phyloP scores from a whole-genome alignment of 1,139 yeast genomes.

The Saccharomycopsis hybrid region DNA sequence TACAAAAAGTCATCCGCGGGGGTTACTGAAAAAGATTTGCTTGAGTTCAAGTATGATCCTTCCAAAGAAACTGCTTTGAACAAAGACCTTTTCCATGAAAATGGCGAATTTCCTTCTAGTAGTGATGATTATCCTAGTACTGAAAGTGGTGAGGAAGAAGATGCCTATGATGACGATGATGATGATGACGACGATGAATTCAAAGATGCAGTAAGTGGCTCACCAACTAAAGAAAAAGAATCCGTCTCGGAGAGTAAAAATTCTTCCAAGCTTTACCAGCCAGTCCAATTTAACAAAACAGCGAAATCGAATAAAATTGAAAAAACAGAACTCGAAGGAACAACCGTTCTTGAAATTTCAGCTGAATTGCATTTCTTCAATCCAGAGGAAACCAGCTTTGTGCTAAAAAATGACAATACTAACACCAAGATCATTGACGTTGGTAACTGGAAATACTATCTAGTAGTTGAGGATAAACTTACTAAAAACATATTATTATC shows the following conservation, averaged over 20 bases:
- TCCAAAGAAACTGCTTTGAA: slow-evolving; percentile 5
- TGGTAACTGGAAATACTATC: slow-evolving; percentile 47
- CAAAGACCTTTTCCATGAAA: background rate
- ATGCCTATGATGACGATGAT: slow-evolving; percentile 24
- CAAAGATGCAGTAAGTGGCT: slow-evolving; percentile 31
- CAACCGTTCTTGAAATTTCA: too few relatives aligned
- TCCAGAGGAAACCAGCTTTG: slow-evolving; percentile 44
- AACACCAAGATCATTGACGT: slow-evolving; percentile 38
- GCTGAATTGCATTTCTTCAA: slow-evolving; percentile 55
- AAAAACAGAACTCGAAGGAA: too few relatives aligned
- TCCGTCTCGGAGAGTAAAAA: background rate
- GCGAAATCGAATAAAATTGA: background rate
- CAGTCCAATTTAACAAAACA: background rate
- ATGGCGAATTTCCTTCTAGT: slow-evolving; percentile 1
- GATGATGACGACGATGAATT: slow-evolving; percentile 25
- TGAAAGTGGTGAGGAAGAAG: slow-evolving; percentile 21
- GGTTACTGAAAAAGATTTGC: slow-evolving; percentile 42
- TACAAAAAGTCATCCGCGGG: slow-evolving; percentile 50
- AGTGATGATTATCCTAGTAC: background rate
- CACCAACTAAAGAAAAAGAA: slow-evolving; percentile 4
- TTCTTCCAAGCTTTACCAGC: background rate
- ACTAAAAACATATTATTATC: slow-evolving; percentile 4
- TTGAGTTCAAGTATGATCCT: slow-evolving; percentile 47
- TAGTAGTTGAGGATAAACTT: slow-evolving; percentile 37
- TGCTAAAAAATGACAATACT: slow-evolving; percentile 34